These are phyloP conservation scores for Brasilioporus rufonigricans DNA, from an alignment of 768 basidiomycete genomes.

Conservation along the genomic window DNA sequence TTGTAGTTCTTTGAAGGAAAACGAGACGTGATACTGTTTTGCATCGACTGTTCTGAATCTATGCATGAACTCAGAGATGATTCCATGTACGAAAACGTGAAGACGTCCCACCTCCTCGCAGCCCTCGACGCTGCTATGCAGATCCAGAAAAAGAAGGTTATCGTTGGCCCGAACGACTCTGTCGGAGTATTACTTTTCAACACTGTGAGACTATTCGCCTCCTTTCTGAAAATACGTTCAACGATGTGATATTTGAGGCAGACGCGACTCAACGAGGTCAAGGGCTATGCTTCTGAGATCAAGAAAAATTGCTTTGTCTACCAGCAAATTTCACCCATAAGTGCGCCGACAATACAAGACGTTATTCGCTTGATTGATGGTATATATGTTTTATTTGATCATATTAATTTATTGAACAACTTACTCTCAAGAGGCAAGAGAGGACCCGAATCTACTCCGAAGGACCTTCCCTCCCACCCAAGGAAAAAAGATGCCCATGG, in stretches of 20 bases:
- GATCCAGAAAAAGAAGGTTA: slow-evolving; percentile 87
- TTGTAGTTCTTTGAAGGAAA: slow-evolving; percentile 65
- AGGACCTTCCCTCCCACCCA: slow-evolving; percentile 64
- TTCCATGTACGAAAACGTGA: slow-evolving; percentile 58
- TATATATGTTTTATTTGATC: slow-evolving; percentile 29
- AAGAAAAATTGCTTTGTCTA: slow-evolving; percentile 71
- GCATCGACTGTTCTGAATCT: slow-evolving; percentile 89
- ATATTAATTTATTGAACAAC: slow-evolving; percentile 2
- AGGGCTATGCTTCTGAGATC: slow-evolving; percentile 50
- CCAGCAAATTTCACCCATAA: slow-evolving; percentile 74
- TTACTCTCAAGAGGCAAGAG: slow-evolving; percentile 51
- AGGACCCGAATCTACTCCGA: slow-evolving; percentile 55
- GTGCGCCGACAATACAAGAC: slow-evolving; percentile 78
- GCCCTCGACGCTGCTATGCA: slow-evolving; percentile 83
- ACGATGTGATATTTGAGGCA: neutral
- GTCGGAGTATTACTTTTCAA: slow-evolving; percentile 93
- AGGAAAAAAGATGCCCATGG: slow-evolving; percentile 66
- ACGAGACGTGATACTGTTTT: slow-evolving; percentile 89
- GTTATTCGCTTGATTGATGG: slow-evolving; percentile 77
- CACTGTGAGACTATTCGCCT: slow-evolving; percentile 54
- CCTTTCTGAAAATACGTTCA: neutral
- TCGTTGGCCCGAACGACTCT: slow-evolving; percentile 83
- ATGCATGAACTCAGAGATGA: slow-evolving; percentile 78
- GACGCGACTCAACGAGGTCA: slow-evolving; percentile 32
- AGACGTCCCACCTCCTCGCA: slow-evolving; percentile 73